Percentiles rank a stretch among this genome's conserved stretches.
Conservation (phyloP, 1,139 yeast species). For the Debaryomycetaceae sp. region DNA sequence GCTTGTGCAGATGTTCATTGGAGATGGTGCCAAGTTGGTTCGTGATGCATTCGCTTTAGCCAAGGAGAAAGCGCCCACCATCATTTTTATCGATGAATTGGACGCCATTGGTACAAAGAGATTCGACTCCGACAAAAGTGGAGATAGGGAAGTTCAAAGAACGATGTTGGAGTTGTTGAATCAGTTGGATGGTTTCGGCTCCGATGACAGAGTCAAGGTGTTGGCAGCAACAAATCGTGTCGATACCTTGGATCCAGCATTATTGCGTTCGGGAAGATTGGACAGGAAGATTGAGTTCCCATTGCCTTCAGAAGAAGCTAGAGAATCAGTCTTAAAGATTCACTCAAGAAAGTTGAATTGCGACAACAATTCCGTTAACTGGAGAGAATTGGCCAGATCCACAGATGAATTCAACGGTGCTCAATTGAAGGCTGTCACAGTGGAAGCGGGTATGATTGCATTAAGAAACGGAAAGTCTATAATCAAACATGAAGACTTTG, state of each 20-base stretch:
- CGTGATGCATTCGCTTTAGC: conserved; percentile 99
- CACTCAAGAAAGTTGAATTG: conserved; percentile 96
- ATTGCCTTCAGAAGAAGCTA: conserved; percentile 92
- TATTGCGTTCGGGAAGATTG: conserved; percentile 93
- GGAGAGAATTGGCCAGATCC: conserved; percentile 97
- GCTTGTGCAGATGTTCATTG: conserved; percentile 97
- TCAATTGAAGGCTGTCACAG: conserved; percentile 95
- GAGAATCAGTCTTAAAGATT: conserved; percentile 93
- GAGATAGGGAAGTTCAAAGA: conserved; percentile 98
- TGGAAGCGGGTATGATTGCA: conserved; percentile 99
- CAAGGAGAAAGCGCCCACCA: conserved; percentile 97
- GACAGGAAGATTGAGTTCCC: conserved; percentile 98
- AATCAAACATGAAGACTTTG: conserved; percentile 96
- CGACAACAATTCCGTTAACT: conserved; percentile 80
- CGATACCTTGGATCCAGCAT: conserved; percentile 95
- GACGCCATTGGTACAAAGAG: conserved; percentile 99
- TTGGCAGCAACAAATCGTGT: conserved; percentile 98
- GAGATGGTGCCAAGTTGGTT: conserved; percentile 97
- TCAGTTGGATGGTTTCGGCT: conserved; percentile 97
- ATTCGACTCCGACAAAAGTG: conserved; percentile 95
- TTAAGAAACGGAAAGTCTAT: conserved; percentile 89
- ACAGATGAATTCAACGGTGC: conserved; percentile 99
- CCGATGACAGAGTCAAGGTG: conserved; percentile 95
- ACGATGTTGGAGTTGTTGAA: conserved; percentile 97
- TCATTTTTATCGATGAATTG: conserved; percentile 93